Evolutionary conservation across 805 yeast genomes (phyloP), one percentile per base, ranked within the genome.

Genomic region (Metahyphopichia silvanorum): DNA sequence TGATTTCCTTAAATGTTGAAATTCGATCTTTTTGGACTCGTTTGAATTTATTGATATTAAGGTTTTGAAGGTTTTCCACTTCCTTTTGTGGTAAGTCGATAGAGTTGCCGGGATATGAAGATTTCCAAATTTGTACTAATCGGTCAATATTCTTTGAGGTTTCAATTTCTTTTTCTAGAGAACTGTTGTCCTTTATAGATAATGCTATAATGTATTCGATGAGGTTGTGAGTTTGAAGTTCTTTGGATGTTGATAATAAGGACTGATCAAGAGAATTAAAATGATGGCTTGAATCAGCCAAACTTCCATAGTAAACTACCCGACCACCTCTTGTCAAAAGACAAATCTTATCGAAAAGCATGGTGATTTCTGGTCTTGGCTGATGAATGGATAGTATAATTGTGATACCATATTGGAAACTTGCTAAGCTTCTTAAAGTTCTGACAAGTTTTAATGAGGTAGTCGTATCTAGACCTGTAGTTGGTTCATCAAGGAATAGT

Each of bases 391-490:
- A 80, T 55, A 85, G 62, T 3, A 86, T 69, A 16, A 87, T 70
- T 0, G 93, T 82, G 36, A 86, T 75, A 0, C 91, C 89, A 21
- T 82, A 61, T 30, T 51, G 55, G 1, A 65, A 58, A 1, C 62
- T 53, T 1, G 69, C 56, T 24, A 66, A 43, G 35, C 73, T 67
- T 42, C 77, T 74, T 34, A 87, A 66, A 0, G 86, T 76, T 27
- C 70, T 62, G 11, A 86, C 72, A 21, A 86, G 63, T 35, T 78
- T 60, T 42, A 69, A 74, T 0, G 95, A 89, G 9, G 88, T 79
- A 39, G 77, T 78, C 4, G 94, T 79, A 55, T 86, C 95, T 21
- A 86, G 59, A 1, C 95, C 95, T 0, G 95, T 86, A 1, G 95
- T 86, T 5, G 95, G 95, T 46, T 86, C 95, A 53, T 86, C 96